Conservation (phyloP, 306 rosid species). For the Hippophae tibetana region DNA sequence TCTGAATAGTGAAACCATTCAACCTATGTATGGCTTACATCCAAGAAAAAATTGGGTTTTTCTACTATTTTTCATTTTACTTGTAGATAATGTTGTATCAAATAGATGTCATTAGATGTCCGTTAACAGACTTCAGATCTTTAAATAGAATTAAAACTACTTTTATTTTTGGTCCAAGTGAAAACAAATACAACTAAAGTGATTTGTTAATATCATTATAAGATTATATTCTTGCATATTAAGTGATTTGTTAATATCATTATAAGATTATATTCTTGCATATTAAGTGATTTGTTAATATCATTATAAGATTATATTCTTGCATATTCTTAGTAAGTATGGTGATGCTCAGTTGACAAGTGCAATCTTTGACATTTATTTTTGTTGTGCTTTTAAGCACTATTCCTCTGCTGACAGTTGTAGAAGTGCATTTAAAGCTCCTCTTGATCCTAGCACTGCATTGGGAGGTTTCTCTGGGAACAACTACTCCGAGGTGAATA, state of each 20-base stretch:
- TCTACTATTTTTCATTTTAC: too few species aligned
- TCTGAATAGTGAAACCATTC: too few species aligned
- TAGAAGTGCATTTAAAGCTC: slow-evolving; percentile 89
- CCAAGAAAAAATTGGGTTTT: too few species aligned
- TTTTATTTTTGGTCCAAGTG: too few species aligned
- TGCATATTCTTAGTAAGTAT: background rate
- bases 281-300: too few species aligned
- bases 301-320: background rate
- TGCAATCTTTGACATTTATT: slow-evolving; percentile 5
- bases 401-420: slow-evolving; percentile 88
- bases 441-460: slow-evolving; percentile 96
- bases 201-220: background rate
- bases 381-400: slow-evolving; percentile 47
- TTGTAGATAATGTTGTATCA: too few species aligned
- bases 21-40: too few species aligned
- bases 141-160: too few species aligned
- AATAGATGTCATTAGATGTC: too few species aligned
- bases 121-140: too few species aligned
- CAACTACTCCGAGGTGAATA: slow-evolving; percentile 73
- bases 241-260: too few species aligned
- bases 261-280: background rate
- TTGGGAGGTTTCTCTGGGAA: slow-evolving; percentile 83
- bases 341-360: slow-evolving; percentile 2
- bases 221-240: background rate
- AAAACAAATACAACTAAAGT: too few species aligned